Conservation (phyloP, 2,329 filamentous ascomycete genomes). For the Penicillium freii region DNA sequence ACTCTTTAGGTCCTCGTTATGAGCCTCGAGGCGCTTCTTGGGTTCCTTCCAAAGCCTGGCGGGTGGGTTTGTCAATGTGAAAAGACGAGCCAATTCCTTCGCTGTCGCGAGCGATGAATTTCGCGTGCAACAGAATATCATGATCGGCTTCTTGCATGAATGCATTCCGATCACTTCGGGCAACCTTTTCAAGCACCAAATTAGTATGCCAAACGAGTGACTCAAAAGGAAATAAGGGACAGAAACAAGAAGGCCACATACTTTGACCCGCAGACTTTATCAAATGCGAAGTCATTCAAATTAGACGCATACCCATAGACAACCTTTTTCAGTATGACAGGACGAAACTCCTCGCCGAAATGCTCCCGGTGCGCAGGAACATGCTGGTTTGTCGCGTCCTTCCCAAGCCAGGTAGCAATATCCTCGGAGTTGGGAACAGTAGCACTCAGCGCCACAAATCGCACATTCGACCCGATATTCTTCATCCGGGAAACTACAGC, state of each 20-base stretch:
- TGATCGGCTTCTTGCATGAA: conserved; percentile 69
- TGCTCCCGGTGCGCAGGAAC: conserved; percentile 65
- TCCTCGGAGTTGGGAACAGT: conserved; percentile 81
- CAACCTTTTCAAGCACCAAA: conserved; percentile 49
- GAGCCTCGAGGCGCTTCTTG: conserved; percentile 49
- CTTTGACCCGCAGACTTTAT: conserved; percentile 64
- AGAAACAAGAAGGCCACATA: conserved; percentile 29
- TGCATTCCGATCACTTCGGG: conserved; percentile 65
- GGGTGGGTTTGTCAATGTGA: conserved; percentile 51
- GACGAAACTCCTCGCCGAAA: conserved; percentile 77
- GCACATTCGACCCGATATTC: conserved; percentile 68
- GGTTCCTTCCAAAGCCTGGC: conserved; percentile 66
- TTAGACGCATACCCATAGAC: conserved; percentile 68
- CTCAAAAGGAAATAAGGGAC: background rate
- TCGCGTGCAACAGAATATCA: conserved; percentile 79
- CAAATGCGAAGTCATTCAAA: conserved; percentile 73
- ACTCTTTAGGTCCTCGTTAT: conserved; percentile 61
- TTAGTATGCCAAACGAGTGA: background rate
- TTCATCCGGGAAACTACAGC: conserved; percentile 87
- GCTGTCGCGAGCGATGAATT: conserved; percentile 69
- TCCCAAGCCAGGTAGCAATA: conserved; percentile 76
- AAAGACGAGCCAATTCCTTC: conserved; percentile 64
- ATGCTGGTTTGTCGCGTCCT: conserved; percentile 57
- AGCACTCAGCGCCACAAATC: conserved; percentile 78
- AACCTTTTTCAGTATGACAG: conserved; percentile 71